A percentile compares a stretch with the other conserved stretches of the same genome.
These are phyloP conservation scores for Amanita rubescens DNA, from an alignment of 768 basidiomycete genomes.

Conservation along the genomic window DNA sequence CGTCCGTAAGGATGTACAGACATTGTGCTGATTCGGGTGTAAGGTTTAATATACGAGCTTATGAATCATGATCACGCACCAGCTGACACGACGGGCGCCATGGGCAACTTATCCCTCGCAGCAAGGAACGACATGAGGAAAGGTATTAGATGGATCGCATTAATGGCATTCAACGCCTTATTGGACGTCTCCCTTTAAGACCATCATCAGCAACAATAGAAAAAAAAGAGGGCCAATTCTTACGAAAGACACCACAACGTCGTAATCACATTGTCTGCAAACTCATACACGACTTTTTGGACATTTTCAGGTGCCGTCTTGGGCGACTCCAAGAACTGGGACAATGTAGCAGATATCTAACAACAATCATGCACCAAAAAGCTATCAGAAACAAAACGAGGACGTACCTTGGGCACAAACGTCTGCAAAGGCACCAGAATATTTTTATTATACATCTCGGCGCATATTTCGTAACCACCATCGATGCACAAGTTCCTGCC, in stretches of 20 bases:
- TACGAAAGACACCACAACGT: conserved; percentile 93
- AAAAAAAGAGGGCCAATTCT: conserved; percentile 26
- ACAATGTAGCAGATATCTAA: conserved; percentile 71
- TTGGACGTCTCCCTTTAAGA: conserved; percentile 78
- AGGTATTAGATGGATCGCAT: conserved; percentile 67
- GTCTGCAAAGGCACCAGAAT: conserved; percentile 69
- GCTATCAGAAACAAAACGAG: not conserved
- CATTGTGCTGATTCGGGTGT: conserved; percentile 60
- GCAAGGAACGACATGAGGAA: conserved; percentile 89
- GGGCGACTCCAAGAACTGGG: conserved; percentile 56
- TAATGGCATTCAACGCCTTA: conserved; percentile 84
- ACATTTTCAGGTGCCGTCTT: conserved; percentile 60
- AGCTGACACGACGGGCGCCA: conserved; percentile 70
- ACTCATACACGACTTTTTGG: conserved; percentile 73
- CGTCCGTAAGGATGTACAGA: conserved; percentile 87
- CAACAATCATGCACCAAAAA: not conserved
- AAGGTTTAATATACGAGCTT: not conserved
- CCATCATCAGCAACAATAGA: conserved; percentile 12
- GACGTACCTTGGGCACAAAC: conserved; percentile 69
- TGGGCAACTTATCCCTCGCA: conserved; percentile 59
- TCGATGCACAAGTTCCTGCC: conserved; percentile 88
- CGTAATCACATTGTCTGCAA: conserved; percentile 90
- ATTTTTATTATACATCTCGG: conserved; percentile 96
- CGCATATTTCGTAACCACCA: conserved; percentile 91
- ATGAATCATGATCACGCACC: conserved; percentile 36